Percentiles rank a stretch among this genome's conserved stretches.
Evolutionary conservation across 140 eudicot species (phyloP).

Genomic region (Cichorium intybus): DNA sequence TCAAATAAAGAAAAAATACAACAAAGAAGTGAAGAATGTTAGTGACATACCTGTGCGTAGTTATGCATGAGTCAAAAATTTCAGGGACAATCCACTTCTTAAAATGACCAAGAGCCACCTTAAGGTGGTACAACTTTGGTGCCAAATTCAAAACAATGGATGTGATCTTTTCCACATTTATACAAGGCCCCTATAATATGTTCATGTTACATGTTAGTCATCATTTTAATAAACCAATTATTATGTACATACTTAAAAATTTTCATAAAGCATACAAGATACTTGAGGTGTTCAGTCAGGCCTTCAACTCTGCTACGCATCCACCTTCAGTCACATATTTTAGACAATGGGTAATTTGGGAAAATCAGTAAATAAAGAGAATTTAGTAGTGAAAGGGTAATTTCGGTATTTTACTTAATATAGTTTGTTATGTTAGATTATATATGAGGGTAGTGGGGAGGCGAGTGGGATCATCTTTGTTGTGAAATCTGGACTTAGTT

Average conservation of each 20-base stretch:
- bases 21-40: no score
- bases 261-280: constrained; percentile 40
- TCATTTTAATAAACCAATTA: neutral
- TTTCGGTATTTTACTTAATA: no score
- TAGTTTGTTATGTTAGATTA: no score
- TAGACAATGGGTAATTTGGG: no score
- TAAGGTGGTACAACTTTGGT: constrained; percentile 71
- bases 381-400: no score
- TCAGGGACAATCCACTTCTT: constrained; percentile 72
- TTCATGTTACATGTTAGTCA: neutral
- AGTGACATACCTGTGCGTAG: constrained; percentile 57
- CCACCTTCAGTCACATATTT: no score
- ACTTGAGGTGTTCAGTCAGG: constrained; percentile 74
- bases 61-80: constrained; percentile 48
- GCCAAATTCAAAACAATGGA: constrained; percentile 87
- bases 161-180: constrained; percentile 57
- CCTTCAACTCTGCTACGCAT: constrained; percentile 72
- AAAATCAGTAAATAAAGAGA: no score
- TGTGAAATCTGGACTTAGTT: no score
- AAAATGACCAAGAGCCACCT: constrained; percentile 70
- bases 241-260: no score
- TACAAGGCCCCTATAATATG: constrained; percentile 55
- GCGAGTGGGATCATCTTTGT: no score
- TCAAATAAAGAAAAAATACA: no score
- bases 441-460: no score